Evolutionary conservation across 768 basidiomycete genomes (phyloP).

Genomic region (Pisolithus albus): DNA sequence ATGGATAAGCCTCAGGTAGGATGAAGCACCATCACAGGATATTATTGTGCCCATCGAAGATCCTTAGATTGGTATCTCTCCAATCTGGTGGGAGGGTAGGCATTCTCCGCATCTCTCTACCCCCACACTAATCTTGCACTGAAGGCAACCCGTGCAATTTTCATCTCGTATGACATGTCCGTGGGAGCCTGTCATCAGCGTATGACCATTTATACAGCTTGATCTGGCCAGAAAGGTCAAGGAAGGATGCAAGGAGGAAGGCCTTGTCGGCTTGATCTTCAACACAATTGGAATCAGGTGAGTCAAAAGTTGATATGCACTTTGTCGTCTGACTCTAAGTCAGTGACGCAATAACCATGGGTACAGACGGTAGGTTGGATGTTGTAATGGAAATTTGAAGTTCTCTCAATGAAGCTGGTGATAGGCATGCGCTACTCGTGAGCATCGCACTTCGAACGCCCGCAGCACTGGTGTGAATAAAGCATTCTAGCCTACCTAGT

Average conservation of each 20-base stretch:
- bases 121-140: neutral
- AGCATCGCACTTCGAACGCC: conserved; percentile 20
- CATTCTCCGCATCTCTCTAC: neutral
- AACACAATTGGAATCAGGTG: conserved; percentile 83
- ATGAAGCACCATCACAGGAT: neutral
- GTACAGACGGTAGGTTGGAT: conserved; percentile 61
- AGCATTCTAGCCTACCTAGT: conserved; percentile 56
- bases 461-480: neutral
- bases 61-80: conserved; percentile 74
- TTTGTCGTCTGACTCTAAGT: neutral
- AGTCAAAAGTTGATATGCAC: neutral
- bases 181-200: neutral
- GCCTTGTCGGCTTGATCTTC: conserved; percentile 74
- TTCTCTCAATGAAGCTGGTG: neutral
- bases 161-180: conserved; percentile 49
- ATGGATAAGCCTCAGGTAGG: conserved; percentile 79
- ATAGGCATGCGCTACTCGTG: conserved; percentile 85
- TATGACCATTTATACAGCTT: conserved; percentile 39
- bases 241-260: conserved; percentile 75
- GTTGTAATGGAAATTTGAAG: neutral
- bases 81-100: conserved; percentile 88
- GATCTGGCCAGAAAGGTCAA: conserved; percentile 76
- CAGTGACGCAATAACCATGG: conserved; percentile 87
- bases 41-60: conserved; percentile 4
- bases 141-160: conserved; percentile 82